Evolutionary conservation across 2,329 filamentous ascomycete genomes (phyloP), one percentile per base, ranked within the genome.

Genomic region (Ceratocystis cacaofunesta): DNA sequence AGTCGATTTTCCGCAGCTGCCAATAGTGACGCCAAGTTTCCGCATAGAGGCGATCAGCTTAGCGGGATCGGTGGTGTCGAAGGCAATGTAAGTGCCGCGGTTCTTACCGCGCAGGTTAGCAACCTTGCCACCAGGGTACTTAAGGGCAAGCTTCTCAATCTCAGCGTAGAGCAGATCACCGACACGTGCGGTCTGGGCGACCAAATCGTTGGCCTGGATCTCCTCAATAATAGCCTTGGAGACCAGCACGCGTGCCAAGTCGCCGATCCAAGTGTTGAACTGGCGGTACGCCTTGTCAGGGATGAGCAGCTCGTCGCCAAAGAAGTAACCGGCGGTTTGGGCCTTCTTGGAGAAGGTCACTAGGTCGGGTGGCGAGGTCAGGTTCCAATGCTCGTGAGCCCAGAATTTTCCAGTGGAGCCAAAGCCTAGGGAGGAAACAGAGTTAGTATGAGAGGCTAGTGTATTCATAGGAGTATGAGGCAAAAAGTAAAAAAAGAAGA

Each of bases 231-330:
- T 95, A 72, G 85, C 87, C 69, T 88, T 85, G 86, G 95, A 95
- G 70, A 96, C 81, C 68, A 96, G 78, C 17, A 88, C 90, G 68
- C 90, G 86, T 15, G 88, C 86, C 17, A 91, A 91, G 77, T 96
- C 91, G 71, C 91, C 91, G 87, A 96, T 95, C 91, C 91, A 96
- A 61, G 90, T 96, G 81, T 96, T 96, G 82, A 96, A 96, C 77
- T 96, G 91, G 68, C 91, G 86, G 80, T 95, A 96, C 5, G 92
- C 88, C 82, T 92, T 92, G 80, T 95, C 95, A 68, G 91, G 91
- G 12, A 89, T 82, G 70, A 96, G 81, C 52, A 84, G 85, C 8
- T 84, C 82, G 80, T 94, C 87, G 68, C 87, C 87, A 74, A 86
- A 96, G 81, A 94, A 96, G 82, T 92, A 96, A 43, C 91, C 91